These are phyloP conservation scores for Pluteus cervinus DNA, from an alignment of 768 basidiomycete genomes.

Conservation along the genomic window DNA sequence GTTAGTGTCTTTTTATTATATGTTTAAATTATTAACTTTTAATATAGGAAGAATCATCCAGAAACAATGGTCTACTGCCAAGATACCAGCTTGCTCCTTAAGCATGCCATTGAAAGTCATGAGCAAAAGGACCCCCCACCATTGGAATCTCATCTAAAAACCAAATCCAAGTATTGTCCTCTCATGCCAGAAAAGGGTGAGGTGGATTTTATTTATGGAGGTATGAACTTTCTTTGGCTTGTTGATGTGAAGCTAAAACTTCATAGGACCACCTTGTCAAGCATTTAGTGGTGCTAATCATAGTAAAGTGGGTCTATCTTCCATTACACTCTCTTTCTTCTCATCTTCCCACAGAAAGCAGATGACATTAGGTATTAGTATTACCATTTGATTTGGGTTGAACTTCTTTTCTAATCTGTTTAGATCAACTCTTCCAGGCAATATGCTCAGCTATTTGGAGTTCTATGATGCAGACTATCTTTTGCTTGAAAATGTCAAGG, in stretches of 20 bases:
- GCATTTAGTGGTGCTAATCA: constrained; percentile 65
- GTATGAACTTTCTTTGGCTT: constrained; percentile 27
- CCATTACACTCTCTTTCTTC: neutral
- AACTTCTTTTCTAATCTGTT: constrained; percentile 2
- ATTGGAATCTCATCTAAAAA: constrained; percentile 36
- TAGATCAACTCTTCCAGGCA: constrained; percentile 59
- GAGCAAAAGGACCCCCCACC: constrained; percentile 34
- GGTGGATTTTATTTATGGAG: constrained; percentile 71
- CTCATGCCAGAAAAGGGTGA: constrained; percentile 52
- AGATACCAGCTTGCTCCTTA: constrained; percentile 52
- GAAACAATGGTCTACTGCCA: constrained; percentile 57
- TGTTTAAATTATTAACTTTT: neutral
- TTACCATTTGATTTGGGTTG: neutral
- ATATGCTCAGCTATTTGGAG: constrained; percentile 69
- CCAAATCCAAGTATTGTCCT: constrained; percentile 25
- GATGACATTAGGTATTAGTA: constrained; percentile 53
- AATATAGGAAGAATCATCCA: constrained; percentile 54
- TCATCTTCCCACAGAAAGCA: constrained; percentile 32
- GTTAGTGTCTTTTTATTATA: constrained; percentile 28
- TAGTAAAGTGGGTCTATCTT: constrained; percentile 36
- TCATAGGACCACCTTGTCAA: constrained; percentile 69
- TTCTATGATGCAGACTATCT: constrained; percentile 57
- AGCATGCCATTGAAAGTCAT: constrained; percentile 46
- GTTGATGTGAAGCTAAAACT: constrained; percentile 1
- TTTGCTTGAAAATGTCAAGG: constrained; percentile 68